These are phyloP conservation scores for Biancaea sappan DNA, from an alignment of 306 rosid genomes.

Conservation along the genomic window DNA sequence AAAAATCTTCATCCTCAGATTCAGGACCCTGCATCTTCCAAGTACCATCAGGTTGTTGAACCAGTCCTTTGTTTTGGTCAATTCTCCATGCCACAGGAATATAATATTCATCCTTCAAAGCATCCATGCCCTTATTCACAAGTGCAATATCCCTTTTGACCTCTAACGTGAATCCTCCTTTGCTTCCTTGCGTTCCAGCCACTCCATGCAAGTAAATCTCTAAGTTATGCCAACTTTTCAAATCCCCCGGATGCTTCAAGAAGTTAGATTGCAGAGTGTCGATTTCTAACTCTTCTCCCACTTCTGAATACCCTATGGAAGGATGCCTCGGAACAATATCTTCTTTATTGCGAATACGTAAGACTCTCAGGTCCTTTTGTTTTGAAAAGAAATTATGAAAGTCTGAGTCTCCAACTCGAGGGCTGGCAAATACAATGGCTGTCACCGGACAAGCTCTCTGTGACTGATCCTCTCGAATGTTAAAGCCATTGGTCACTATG, in stretches of 20 bases:
- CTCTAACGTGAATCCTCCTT: neutral
- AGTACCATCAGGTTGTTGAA: constrained; percentile 60
- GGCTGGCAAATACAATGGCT: no score
- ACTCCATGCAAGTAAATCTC: constrained; percentile 75
- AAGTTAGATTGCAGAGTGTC: constrained; percentile 48
- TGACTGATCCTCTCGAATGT: no score
- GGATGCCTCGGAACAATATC: constrained; percentile 4
- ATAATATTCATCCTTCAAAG: constrained; percentile 52
- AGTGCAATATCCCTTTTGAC: constrained; percentile 62
- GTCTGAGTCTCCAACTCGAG: no score
- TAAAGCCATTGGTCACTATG: no score
- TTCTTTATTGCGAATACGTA: neutral
- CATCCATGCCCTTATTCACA: constrained; percentile 49
- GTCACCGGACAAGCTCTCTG: no score
- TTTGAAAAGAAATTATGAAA: no score
- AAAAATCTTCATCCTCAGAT: neutral
- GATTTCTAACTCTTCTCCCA: constrained; percentile 36
- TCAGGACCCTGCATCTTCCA: constrained; percentile 56
- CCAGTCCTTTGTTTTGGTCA: constrained; percentile 59
- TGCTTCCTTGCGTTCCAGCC: constrained; percentile 66
- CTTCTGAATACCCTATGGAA: neutral
- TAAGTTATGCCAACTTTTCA: constrained; percentile 57
- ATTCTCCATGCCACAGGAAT: constrained; percentile 58
- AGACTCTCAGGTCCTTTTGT: no score
- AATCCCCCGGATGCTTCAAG: constrained; percentile 42